Evolutionary conservation across 192 early-diverging fungal species (phyloP), one percentile per base, ranked within the genome.

Genomic region (Coemansia sp.): DNA sequence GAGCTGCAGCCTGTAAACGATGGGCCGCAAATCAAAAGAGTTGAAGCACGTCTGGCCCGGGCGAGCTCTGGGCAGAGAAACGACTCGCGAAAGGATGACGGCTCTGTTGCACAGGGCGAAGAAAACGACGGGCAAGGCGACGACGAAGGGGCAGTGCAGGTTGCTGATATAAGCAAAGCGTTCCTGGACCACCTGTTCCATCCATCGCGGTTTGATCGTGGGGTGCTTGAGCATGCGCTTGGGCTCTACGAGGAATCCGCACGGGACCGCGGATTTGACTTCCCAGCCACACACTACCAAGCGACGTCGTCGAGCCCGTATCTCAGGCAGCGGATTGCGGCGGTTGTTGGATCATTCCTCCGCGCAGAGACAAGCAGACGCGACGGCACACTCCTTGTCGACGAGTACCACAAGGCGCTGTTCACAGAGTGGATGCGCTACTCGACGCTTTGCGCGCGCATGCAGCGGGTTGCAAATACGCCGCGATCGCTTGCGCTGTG

Each of bases 391-490:
- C 26, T 67, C 51, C 48, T 63, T 24, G 67, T 69, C 1, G 70
- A 62, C 60, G 74, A 67, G 18, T 83, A 75, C 60, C 76, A 73
- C 30, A 60, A 67, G 9, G 67, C 76, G 30, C 20, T 78, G 46
- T 81, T 72, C 36, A 78, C 76, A 63, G 78, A 81, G 69, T 85
- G 84, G 84, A 78, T 76, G 84, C 84, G 84, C 46, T 81, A 75
- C 43, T 61, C 76, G 15, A 73, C 78, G 38, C 68, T 82, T 4
- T 85, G 84, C 41, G 57, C 70, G 24, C 84, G 76, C 4, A 51
- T 81, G 53, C 84, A 85, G 63, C 76, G 72, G 36, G 39, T 30
- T 12, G 36, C 67, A 20, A 75, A 82, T 23, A 23, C 67, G n/a
- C 78, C 84, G 12, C 39, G 49, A 34, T 36, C 75, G 30, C 73